A percentile compares a stretch with the other conserved stretches of the same genome.
These are phyloP conservation scores for Viola pubescens DNA, from an alignment of 441 rosid genomes.

Conservation along the genomic window DNA sequence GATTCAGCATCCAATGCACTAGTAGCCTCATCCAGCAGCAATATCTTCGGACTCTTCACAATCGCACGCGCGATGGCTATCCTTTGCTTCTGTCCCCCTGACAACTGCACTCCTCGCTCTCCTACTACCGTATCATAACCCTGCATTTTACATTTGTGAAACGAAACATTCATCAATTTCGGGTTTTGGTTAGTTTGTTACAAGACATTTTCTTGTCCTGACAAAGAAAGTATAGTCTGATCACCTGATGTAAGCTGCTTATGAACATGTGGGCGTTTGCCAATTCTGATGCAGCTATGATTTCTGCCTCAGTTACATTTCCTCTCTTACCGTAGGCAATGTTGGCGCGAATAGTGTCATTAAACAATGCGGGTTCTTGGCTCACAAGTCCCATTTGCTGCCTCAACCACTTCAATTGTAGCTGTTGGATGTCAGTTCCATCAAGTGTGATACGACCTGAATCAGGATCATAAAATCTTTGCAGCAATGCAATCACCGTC, in stretches of 20 bases:
- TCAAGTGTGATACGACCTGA: conserved; percentile 55
- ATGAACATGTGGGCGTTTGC: conserved; percentile 74
- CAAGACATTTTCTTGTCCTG: no score
- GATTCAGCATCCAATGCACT: conserved; percentile 66
- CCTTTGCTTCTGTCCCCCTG: conserved; percentile 68
- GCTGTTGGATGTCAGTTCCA: conserved; percentile 42
- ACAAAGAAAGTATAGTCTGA: neutral
- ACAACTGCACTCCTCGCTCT: conserved; percentile 58
- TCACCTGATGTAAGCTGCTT: conserved; percentile 50
- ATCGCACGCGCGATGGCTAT: conserved; percentile 65
- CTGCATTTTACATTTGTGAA: conserved; percentile 20
- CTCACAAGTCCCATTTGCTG: conserved; percentile 61
- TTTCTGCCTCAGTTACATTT: conserved; percentile 47
- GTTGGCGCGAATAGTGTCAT: conserved; percentile 56
- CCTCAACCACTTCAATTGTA: conserved; percentile 58
- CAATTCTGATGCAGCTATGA: conserved; percentile 40
- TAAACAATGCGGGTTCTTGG: conserved; percentile 67
- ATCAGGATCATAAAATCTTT: conserved; percentile 64
- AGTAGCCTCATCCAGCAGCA: conserved; percentile 57
- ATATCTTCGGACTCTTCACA: conserved; percentile 43
- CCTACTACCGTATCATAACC: conserved; percentile 62
- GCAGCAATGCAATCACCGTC: conserved; percentile 51
- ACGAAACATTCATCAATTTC: neutral
- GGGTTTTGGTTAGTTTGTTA: neutral
- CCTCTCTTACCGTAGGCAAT: conserved; percentile 67